Percentiles rank a stretch among this genome's conserved stretches.
These are phyloP conservation scores for Tuber magnatum DNA, from an alignment of 495 filamentous ascomycete species.

Conservation along the genomic window DNA sequence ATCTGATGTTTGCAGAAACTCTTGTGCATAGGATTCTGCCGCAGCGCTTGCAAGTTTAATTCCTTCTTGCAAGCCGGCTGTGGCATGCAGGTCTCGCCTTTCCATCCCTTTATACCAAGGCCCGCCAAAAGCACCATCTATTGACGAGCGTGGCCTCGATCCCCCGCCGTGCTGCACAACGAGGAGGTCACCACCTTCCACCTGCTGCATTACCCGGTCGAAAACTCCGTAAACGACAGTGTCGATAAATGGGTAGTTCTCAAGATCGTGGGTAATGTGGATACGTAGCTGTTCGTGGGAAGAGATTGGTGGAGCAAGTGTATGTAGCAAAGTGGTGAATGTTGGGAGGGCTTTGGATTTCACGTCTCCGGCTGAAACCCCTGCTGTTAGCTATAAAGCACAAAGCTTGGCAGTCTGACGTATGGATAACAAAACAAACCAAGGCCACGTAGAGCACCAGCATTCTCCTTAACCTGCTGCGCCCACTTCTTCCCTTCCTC, in stretches of 20 bases:
- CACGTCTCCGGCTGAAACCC: slow-evolving; percentile 69
- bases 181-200: slow-evolving; percentile 94
- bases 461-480: slow-evolving; percentile 86
- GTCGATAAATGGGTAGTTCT: slow-evolving; percentile 89
- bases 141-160: slow-evolving; percentile 57
- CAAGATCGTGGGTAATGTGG: slow-evolving; percentile 91
- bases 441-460: slow-evolving; percentile 68
- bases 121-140: slow-evolving; percentile 59
- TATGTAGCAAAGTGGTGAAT: slow-evolving; percentile 88
- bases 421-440: slow-evolving; percentile 50
- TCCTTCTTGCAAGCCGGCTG: slow-evolving; percentile 73
- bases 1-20: slow-evolving; percentile 70
- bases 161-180: slow-evolving; percentile 89
- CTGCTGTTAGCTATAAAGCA: background rate
- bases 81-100: slow-evolving; percentile 65
- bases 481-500: slow-evolving; percentile 96
- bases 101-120: slow-evolving; percentile 82
- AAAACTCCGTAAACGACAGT: slow-evolving; percentile 89
- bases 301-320: slow-evolving; percentile 90
- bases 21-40: slow-evolving; percentile 76
- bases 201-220: slow-evolving; percentile 93
- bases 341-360: slow-evolving; percentile 84
- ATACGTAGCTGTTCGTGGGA: slow-evolving; percentile 97
- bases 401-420: slow-evolving; percentile 30
- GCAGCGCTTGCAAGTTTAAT: slow-evolving; percentile 81